Percentiles rank a stretch among this genome's conserved stretches.
These are phyloP conservation scores for Phytophthora agathidicida DNA, from an alignment of 352 stramenopile species.

Conservation along the genomic window DNA sequence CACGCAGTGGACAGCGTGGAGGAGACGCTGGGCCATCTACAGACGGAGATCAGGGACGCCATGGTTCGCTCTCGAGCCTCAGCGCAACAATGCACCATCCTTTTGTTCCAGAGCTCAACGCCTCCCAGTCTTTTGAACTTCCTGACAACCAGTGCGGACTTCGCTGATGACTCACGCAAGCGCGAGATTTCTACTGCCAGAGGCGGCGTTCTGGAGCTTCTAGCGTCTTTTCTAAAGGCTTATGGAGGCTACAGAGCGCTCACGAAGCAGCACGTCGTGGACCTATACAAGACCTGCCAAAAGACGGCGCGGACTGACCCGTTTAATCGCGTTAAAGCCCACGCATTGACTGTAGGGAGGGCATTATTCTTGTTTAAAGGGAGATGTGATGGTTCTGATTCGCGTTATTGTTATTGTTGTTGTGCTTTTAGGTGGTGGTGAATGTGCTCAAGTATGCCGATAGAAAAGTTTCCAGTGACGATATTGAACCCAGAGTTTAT, in stretches of 20 bases:
- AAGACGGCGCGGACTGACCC: conserved; percentile 55
- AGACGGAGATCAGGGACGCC: conserved; percentile 42
- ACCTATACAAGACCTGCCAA: conserved; percentile 52
- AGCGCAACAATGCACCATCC: conserved; percentile 69
- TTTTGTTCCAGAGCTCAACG: conserved; percentile 60
- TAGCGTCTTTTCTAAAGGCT: conserved; percentile 56
- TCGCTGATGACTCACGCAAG: conserved; percentile 63
- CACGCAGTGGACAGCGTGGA: conserved; percentile 71
- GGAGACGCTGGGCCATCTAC: conserved; percentile 63
- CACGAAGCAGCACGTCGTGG: conserved; percentile 50
- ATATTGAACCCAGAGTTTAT: conserved; percentile 59
- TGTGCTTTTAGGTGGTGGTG: conserved; percentile 52
- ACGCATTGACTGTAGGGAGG: conserved; percentile 35
- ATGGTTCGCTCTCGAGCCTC: conserved; percentile 65
- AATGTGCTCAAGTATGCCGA: conserved; percentile 56
- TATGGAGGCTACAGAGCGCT: conserved; percentile 57
- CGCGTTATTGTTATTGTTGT: background rate
- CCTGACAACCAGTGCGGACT: conserved; percentile 51
- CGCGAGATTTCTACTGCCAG: conserved; percentile 55
- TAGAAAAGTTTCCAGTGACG: conserved; percentile 40
- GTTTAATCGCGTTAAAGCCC: conserved; percentile 71
- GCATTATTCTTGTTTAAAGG: background rate
- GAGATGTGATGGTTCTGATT: background rate
- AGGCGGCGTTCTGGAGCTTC: conserved; percentile 53
- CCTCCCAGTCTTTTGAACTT: conserved; percentile 66